These are phyloP conservation scores for Calamus simplicifolius DNA, from an alignment of 176 grass and related monocot species.

Conservation along the genomic window DNA sequence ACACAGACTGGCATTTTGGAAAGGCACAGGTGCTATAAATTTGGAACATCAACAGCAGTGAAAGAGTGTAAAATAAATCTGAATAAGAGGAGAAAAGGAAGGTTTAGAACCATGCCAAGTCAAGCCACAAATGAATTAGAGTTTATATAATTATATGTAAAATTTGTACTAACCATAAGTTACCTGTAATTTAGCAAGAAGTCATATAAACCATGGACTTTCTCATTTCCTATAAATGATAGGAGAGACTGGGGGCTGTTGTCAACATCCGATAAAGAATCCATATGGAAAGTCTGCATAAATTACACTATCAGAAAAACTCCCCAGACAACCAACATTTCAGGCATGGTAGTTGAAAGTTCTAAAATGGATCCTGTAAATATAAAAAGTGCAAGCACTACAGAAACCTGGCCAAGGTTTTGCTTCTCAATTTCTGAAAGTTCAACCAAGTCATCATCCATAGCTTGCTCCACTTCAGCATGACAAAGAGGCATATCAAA, in stretches of 20 bases:
- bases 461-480: conserved; percentile 62
- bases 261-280: conserved; percentile 66
- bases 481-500: conserved; percentile 87
- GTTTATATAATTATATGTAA: no score
- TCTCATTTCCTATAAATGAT: conserved; percentile 53
- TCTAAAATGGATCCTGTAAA: no score
- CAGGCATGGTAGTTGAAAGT: no score
- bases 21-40: conserved; percentile 63
- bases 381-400: neutral
- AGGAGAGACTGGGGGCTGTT: conserved; percentile 74
- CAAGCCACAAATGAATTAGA: no score
- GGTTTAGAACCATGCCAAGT: no score
- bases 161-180: no score
- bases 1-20: conserved; percentile 66
- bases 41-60: conserved; percentile 54
- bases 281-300: conserved; percentile 55
- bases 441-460: conserved; percentile 76
- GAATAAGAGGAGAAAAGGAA: neutral
- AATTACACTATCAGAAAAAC: neutral
- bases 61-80: conserved; percentile 65
- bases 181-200: conserved; percentile 91
- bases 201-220: conserved; percentile 81
- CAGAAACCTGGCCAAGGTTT: conserved; percentile 78
- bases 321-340: no score
- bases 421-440: conserved; percentile 76